Percentiles rank a stretch among this genome's conserved stretches.
Conservation (phyloP, 208 protist species). For the Acanthamoeba divionensis region DNA sequence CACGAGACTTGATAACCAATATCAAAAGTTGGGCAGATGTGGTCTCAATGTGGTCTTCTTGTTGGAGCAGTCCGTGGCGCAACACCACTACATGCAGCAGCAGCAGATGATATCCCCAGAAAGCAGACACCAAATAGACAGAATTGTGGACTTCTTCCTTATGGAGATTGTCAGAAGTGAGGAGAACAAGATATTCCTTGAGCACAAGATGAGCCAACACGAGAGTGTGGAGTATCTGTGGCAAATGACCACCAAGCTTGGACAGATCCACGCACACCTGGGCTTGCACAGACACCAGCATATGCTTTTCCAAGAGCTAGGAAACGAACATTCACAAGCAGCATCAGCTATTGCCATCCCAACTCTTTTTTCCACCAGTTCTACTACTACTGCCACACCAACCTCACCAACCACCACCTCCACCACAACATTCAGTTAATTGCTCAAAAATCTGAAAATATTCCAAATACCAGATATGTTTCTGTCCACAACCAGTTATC, state of each 20-base stretch:
- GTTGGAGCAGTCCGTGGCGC: neutral
- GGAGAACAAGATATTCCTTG: neutral
- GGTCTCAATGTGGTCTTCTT: neutral
- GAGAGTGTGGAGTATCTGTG: neutral
- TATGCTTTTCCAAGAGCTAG: too few relatives aligned
- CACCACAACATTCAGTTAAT: too few relatives aligned
- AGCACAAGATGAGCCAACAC: neutral
- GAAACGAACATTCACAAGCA: too few relatives aligned
- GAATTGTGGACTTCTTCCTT: neutral
- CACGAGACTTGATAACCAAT: neutral
- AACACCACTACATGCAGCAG: neutral
- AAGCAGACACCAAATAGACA: neutral
- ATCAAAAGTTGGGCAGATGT: neutral
- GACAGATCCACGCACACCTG: too few relatives aligned
- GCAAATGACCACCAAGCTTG: constrained; percentile 45
- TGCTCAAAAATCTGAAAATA: too few relatives aligned
- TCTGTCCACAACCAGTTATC: too few relatives aligned
- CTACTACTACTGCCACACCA: too few relatives aligned
- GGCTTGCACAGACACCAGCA: too few relatives aligned
- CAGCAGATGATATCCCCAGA: neutral
- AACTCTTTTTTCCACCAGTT: too few relatives aligned
- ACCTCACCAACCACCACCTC: too few relatives aligned
- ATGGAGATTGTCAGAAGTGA: neutral
- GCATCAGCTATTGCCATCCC: too few relatives aligned
- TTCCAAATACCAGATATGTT: too few relatives aligned